phyloP scores from a whole-genome alignment of 2,329 filamentous ascomycete species.

The Aureobasidium sp. region DNA sequence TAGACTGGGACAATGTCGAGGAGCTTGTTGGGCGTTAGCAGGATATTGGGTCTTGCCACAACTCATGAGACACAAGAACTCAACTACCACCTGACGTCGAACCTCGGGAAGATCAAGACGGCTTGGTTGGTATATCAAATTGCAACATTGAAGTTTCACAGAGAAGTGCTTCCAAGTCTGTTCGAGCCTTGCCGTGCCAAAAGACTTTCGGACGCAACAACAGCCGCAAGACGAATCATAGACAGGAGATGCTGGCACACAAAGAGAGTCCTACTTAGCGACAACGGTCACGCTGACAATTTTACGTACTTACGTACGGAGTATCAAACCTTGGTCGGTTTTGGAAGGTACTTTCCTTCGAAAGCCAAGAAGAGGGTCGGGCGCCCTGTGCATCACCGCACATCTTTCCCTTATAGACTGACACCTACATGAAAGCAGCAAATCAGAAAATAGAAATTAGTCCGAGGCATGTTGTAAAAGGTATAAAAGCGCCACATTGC shows the following conservation, averaged over 20 bases:
- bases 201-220: not conserved
- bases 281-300: not conserved
- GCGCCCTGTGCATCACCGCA: not conserved
- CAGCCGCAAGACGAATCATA: not conserved
- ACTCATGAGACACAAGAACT: not conserved
- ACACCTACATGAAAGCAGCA: not conserved
- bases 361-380: not conserved
- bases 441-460: not conserved
- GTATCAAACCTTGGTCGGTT: not conserved
- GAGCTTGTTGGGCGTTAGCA: not conserved
- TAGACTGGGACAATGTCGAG: not conserved
- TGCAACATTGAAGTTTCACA: not conserved
- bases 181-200: not conserved
- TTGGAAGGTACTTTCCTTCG: not conserved
- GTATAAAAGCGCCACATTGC: conserved; percentile 5
- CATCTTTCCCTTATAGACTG: not conserved
- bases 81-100: not conserved
- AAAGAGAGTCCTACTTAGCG: not conserved
- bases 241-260: not conserved
- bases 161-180: not conserved
- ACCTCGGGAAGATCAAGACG: not conserved
- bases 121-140: not conserved
- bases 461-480: not conserved
- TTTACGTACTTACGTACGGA: conserved; percentile 6
- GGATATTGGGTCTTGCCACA: not conserved